Percentiles rank a stretch among this genome's conserved stretches.
phyloP scores from a whole-genome alignment of 116 monocot genomes.

The Papilionanthe hybrid region DNA sequence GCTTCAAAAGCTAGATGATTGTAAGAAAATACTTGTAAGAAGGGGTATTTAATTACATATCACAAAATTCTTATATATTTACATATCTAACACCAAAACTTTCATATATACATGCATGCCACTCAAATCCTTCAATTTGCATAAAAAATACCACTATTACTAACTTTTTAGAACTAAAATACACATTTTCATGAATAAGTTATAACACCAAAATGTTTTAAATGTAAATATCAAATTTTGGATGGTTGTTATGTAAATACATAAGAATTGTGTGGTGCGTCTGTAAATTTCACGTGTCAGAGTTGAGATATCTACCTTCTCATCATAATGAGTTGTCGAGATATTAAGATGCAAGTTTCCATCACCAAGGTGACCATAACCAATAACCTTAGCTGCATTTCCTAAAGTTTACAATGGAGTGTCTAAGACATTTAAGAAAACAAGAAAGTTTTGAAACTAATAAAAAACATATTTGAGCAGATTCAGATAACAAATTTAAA shows the following conservation, averaged over 20 bases:
- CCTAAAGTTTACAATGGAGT: slow-evolving; percentile 29
- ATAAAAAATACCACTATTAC: too few species aligned
- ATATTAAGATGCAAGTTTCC: slow-evolving; percentile 94
- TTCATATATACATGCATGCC: too few species aligned
- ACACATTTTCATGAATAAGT: too few species aligned
- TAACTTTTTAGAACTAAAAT: too few species aligned
- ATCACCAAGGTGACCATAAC: slow-evolving; percentile 97
- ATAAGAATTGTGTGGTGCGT: too few species aligned
- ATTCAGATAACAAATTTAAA: background rate
- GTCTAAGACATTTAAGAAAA: background rate
- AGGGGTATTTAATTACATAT: background rate
- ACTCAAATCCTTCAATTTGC: too few species aligned
- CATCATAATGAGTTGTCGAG: slow-evolving; percentile 50
- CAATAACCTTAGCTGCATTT: slow-evolving; percentile 60
- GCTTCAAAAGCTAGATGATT: background rate
- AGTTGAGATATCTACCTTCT: slow-evolving; percentile 38
- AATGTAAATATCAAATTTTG: too few species aligned
- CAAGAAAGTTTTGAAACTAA: background rate
- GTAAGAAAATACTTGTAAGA: background rate
- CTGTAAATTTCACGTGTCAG: too few species aligned
- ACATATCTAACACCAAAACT: too few species aligned
- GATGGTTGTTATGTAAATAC: too few species aligned
- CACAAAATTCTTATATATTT: too few species aligned
- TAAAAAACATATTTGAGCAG: background rate
- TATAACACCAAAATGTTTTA: too few species aligned